These are phyloP conservation scores for Bipolaris cookei DNA, from an alignment of 2,329 filamentous ascomycete genomes.

Conservation along the genomic window DNA sequence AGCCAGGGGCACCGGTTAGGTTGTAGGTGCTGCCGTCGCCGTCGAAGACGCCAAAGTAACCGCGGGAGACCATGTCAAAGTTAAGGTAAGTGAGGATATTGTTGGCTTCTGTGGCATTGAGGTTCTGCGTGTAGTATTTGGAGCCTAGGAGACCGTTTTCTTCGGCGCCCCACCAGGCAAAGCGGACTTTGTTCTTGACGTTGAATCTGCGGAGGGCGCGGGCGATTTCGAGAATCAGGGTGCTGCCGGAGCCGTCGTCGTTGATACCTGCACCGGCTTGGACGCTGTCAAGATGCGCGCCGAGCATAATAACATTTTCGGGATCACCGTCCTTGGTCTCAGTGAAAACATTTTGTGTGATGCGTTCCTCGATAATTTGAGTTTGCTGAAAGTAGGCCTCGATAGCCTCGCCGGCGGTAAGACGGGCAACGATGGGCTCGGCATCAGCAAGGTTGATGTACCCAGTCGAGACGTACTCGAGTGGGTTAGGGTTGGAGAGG, in stretches of 20 bases:
- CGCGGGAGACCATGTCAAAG: conserved; percentile 53
- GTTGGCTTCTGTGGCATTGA: conserved; percentile 41
- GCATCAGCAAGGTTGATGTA: conserved; percentile 56
- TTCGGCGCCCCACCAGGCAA: conserved; percentile 52
- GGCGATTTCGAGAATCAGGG: conserved; percentile 48
- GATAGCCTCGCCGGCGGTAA: conserved; percentile 51
- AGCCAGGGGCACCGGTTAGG: conserved; percentile 43
- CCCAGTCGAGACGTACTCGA: conserved; percentile 47
- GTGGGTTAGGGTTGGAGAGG: conserved; percentile 47
- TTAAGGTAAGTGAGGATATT: conserved; percentile 52
- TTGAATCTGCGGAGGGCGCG: conserved; percentile 47
- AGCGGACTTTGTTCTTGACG: conserved; percentile 51
- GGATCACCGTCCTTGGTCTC: conserved; percentile 49
- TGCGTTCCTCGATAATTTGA: conserved; percentile 56
- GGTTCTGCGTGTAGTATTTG: conserved; percentile 46
- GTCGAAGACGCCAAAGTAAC: conserved; percentile 50
- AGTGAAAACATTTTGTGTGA: conserved; percentile 55
- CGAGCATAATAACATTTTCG: conserved; percentile 48
- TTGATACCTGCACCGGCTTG: conserved; percentile 51
- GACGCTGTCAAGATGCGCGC: conserved; percentile 49
- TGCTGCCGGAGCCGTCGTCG: conserved; percentile 51
- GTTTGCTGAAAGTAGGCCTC: conserved; percentile 54
- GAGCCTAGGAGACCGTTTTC: conserved; percentile 51
- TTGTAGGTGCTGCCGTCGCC: conserved; percentile 47
- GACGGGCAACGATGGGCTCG: conserved; percentile 47